A percentile compares a stretch with the other conserved stretches of the same genome.
These are phyloP conservation scores for Stentor coeruleus DNA, from an alignment of 73 alveolate species.

Conservation along the genomic window DNA sequence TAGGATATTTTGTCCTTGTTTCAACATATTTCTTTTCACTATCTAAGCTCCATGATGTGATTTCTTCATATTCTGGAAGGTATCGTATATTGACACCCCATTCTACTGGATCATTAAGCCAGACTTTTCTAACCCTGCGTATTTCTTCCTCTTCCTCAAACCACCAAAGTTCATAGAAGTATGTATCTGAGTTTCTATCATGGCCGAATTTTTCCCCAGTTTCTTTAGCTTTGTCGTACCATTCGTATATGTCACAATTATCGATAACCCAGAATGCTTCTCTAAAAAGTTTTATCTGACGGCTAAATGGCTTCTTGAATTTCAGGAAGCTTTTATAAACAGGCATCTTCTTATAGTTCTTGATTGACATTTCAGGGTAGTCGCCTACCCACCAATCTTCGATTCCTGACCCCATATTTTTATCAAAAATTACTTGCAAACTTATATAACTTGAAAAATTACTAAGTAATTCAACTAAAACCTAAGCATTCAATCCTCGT, in stretches of 20 bases:
- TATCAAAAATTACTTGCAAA: too few relatives aligned
- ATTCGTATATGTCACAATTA: slow-evolving; percentile 23
- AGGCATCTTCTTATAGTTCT: neutral
- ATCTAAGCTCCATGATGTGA: neutral
- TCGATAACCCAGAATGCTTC: slow-evolving; percentile 13
- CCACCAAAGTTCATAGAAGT: slow-evolving; percentile 5
- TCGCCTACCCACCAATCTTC: slow-evolving; percentile 24
- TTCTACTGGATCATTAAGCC: slow-evolving; percentile 5
- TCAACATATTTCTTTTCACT: neutral
- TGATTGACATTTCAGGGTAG: neutral
- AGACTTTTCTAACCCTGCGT: neutral
- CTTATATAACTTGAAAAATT: too few relatives aligned
- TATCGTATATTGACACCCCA: neutral
- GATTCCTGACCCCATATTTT: slow-evolving; percentile 8
- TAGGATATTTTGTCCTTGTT: neutral
- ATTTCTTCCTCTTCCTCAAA: neutral
- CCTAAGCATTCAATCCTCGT: too few relatives aligned
- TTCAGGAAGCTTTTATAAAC: neutral
- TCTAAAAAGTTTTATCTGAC: neutral
- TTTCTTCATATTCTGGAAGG: neutral
- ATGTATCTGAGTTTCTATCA: slow-evolving; percentile 4
- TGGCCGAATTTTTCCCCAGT: slow-evolving; percentile 20
- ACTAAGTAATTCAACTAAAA: too few relatives aligned
- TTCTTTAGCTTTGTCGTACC: neutral
- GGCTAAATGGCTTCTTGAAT: neutral